Evolutionary conservation across 495 filamentous ascomycete species (phyloP), one percentile per base, ranked within the genome.

Genomic region (Cercophora newfieldiana): DNA sequence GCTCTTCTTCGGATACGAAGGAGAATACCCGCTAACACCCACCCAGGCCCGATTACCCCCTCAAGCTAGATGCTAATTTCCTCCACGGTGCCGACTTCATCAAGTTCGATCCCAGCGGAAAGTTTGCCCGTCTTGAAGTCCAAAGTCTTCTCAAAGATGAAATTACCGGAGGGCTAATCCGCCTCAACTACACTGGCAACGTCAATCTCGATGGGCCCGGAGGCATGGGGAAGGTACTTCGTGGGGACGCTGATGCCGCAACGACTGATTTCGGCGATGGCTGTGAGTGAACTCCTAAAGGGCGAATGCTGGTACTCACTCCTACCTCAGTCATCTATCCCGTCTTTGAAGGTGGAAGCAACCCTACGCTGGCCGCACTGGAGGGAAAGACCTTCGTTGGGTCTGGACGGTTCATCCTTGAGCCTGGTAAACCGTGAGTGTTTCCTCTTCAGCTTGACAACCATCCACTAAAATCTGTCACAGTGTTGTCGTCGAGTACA

Each of bases 241-340:
- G 61, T 7, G 85, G 81, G 0, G 74, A 69, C 25, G 72, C 77
- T 0, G 80, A 79, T 29, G 82, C 84, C 18, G 78, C 76, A 48
- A 82, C 81, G 3, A 88, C 86, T 0, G 73, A 70, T 0, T 89
- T 83, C 75, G 86, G 86, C 3, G 80, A 85, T 59, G 79, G 78
- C 71, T 86, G 86, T 88, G 62, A 78, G 85, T 82, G 1, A 54
- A 22, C 5, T 28, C 30, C 10, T 0, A 53, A 31, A 19, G 44
- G n/a, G 7, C 2, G 2, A 3, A 53, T 3, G 4, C n/a, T 19
- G 57, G 21, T 29, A 49, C 49, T 68, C 16, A 64, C n/a, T 4
- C 21, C 1, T 7, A 18, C 0, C 8, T 7, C 51, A 87, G 85
- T 86, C 70, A 82, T 79, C 29, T 77, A 83, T 59, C 71, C 84